Evolutionary conservation across 2,329 filamentous ascomycete genomes (phyloP).

Genomic region (Didymella pinodella): DNA sequence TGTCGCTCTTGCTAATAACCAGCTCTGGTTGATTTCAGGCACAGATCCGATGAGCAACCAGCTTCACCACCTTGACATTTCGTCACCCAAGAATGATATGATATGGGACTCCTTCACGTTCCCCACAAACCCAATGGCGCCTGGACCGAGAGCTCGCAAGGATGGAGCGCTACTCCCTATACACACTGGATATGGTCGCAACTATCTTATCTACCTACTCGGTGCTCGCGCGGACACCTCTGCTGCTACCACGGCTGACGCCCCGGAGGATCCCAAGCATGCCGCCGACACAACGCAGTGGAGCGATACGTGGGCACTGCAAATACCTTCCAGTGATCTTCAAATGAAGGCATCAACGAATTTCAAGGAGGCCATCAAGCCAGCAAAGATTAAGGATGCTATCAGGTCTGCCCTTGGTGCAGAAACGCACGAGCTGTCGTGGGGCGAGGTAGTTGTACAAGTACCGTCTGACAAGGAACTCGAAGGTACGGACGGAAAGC

Average conservation of each 20-base stretch:
- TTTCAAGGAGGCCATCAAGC: slow-evolving; percentile 47
- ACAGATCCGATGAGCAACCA: slow-evolving; percentile 43
- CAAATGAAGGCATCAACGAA: slow-evolving; percentile 32
- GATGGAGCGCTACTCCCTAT: slow-evolving; percentile 53
- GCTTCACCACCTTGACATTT: slow-evolving; percentile 38
- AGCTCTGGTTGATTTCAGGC: slow-evolving; percentile 53
- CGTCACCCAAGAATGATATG: slow-evolving; percentile 28
- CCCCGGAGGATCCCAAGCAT: slow-evolving; percentile 19
- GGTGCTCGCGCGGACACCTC: slow-evolving; percentile 37
- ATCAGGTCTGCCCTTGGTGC: slow-evolving; percentile 53
- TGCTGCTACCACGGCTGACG: background rate
- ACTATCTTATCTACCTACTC: slow-evolving; percentile 56
- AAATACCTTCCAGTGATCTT: slow-evolving; percentile 51
- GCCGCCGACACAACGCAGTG: slow-evolving; percentile 39
- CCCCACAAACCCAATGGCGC: slow-evolving; percentile 54
- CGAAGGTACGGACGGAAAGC: slow-evolving; percentile 50
- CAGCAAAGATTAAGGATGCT: slow-evolving; percentile 56
- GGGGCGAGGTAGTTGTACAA: slow-evolving; percentile 54
- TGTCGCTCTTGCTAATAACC: slow-evolving; percentile 47
- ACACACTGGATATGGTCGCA: slow-evolving; percentile 55
- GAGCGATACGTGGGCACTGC: slow-evolving; percentile 57
- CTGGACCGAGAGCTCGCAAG: slow-evolving; percentile 52
- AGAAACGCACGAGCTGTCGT: slow-evolving; percentile 52
- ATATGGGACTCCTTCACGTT: slow-evolving; percentile 53
- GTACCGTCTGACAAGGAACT: slow-evolving; percentile 44